Evolutionary conservation across 2,329 filamentous ascomycete species (phyloP).

Genomic region (Ophiocordyceps camponoti-rufipedis): DNA sequence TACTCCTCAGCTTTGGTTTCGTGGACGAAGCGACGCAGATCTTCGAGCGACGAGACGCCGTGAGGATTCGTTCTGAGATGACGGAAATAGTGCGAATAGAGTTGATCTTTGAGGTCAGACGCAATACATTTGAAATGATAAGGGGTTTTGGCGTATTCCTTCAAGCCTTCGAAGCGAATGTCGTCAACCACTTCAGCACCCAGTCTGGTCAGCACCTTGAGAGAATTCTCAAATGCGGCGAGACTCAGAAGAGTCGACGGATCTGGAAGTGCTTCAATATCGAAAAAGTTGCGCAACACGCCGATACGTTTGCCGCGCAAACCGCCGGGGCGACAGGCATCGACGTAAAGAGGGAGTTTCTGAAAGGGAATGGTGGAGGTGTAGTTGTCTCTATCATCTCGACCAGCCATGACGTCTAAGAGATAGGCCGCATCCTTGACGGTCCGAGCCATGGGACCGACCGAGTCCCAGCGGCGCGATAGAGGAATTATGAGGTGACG

Average conservation of each 20-base stretch:
- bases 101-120: conserved; percentile 32
- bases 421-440: conserved; percentile 44
- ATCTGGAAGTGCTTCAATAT: background rate
- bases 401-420: conserved; percentile 43
- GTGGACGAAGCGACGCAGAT: background rate
- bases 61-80: background rate
- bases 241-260: background rate
- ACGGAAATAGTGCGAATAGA: background rate
- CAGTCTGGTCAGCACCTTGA: conserved; percentile 30
- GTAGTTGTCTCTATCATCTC: conserved; percentile 40
- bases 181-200: conserved; percentile 40
- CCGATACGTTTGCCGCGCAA: conserved; percentile 43
- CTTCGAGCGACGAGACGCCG: background rate
- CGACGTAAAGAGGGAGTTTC: conserved; percentile 41
- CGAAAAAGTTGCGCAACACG: conserved; percentile 38
- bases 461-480: conserved; percentile 40
- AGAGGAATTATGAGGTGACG: conserved; percentile 48
- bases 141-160: background rate
- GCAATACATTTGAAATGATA: background rate
- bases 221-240: conserved; percentile 28
- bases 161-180: background rate
- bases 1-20: conserved; percentile 27
- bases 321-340: conserved; percentile 33
- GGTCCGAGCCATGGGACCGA: conserved; percentile 43
- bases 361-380: conserved; percentile 42